Evolutionary conservation across 2,329 filamentous ascomycete species (phyloP), one percentile per base, ranked within the genome.

Genomic region (Claviceps sp.): DNA sequence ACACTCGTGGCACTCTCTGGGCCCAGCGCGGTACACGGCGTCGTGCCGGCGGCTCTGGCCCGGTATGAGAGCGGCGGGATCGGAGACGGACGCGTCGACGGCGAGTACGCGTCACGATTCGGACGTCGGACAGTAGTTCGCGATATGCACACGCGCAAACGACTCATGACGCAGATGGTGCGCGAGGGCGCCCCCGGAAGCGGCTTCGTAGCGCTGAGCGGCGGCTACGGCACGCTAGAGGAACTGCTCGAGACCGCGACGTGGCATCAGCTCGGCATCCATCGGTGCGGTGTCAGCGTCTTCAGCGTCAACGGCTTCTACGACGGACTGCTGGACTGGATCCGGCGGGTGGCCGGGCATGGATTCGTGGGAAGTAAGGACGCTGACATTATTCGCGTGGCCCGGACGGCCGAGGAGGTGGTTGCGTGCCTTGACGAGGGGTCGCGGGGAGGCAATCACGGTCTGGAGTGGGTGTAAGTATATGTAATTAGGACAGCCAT

Each of bases 241-340:
- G 91, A 97, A 74, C 76, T 97, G 64, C 89, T 95, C 68, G 87
- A 93, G 71, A 80, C 87, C 1, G 82, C 81, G 19, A 91, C 87
- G 11, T 97, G 91, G 89, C 96, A 95, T 67, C 91, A 96, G 71
- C 71, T 97, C 47, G 90, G 90, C 0, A 96, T 97, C 58, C 91
- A 97, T 68, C 75, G 75, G 58, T 73, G 77, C 48, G 86, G 84
- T 1, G 81, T 96, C 39, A 81, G 90, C 48, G 72, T 95, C 46
- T 79, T 86, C 57, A 97, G 96, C 66, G 77, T 95, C 19, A 82
- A 89, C 51, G 88, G 88, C 0, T 96, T 94, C 68, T 97, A 89
- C 78, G 85, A 93, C 66, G 89, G 89, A 0, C 70, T 97, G 55
- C 68, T 95, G 54, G 68, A 76, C 45, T 95, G 89, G 90, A 81